These are phyloP conservation scores for Fusarium ramigenum DNA, from an alignment of 2,329 filamentous ascomycete genomes.

Conservation along the genomic window DNA sequence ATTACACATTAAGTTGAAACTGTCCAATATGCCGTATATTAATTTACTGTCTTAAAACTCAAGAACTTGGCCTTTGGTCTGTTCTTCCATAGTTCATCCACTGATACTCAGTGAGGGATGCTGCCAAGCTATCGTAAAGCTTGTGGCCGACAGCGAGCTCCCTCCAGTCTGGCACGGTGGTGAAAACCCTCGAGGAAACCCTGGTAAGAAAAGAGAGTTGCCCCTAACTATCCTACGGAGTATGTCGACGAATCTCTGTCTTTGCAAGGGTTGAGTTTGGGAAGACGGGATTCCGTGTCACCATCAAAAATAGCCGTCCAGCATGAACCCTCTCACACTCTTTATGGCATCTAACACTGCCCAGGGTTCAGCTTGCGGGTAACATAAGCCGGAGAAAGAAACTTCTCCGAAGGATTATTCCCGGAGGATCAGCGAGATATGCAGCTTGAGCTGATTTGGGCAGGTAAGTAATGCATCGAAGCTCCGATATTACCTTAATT, in stretches of 20 bases:
- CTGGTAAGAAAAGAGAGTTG: too few relatives aligned
- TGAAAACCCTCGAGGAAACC: rapidly evolving
- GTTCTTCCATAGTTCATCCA: too few relatives aligned
- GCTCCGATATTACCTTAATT: not conserved
- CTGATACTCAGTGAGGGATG: too few relatives aligned
- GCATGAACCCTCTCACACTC: too few relatives aligned
- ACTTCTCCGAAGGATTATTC: not conserved
- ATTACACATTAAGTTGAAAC: too few relatives aligned
- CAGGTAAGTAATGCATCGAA: not conserved
- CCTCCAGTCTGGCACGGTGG: rapidly evolving
- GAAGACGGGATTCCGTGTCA: not conserved
- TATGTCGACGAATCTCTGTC: too few relatives aligned
- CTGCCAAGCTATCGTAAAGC: not conserved
- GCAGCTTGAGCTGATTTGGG: not conserved
- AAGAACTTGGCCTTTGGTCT: too few relatives aligned
- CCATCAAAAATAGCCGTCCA: too few relatives aligned
- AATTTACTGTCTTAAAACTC: too few relatives aligned
- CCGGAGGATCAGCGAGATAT: not conserved
- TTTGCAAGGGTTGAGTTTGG: too few relatives aligned
- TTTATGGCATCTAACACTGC: not conserved
- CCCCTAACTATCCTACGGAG: too few relatives aligned
- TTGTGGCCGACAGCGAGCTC: rapidly evolving
- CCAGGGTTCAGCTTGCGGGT: not conserved
- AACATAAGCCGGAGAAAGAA: not conserved
- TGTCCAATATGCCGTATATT: too few relatives aligned